A percentile compares a stretch with the other conserved stretches of the same genome.
These are phyloP conservation scores for Trichoderma harzianum DNA, from an alignment of 2,329 filamentous ascomycete species.

Conservation along the genomic window DNA sequence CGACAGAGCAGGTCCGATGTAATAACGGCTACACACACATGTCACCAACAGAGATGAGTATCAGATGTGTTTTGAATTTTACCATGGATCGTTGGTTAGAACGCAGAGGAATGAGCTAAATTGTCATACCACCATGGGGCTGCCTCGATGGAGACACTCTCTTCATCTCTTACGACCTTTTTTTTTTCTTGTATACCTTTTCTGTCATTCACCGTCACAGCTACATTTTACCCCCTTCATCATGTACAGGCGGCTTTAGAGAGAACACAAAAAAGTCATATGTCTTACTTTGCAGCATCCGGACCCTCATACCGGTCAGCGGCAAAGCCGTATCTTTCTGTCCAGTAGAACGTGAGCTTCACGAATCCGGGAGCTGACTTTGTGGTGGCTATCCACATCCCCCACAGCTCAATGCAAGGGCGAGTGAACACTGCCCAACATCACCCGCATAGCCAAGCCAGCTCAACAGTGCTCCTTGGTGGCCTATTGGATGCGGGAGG, in stretches of 20 bases:
- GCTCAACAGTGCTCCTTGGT: not conserved
- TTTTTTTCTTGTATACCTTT: not conserved
- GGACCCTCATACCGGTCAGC: not conserved
- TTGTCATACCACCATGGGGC: not conserved
- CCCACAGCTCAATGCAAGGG: not conserved
- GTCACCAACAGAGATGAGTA: not conserved
- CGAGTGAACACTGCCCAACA: not conserved
- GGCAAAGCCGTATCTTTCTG: not conserved
- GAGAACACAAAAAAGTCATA: not conserved
- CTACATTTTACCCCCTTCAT: not conserved
- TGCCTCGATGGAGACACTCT: not conserved
- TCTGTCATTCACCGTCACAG: not conserved
- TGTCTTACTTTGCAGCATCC: not conserved
- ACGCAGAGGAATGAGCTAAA: not conserved
- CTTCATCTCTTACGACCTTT: not conserved
- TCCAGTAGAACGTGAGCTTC: not conserved
- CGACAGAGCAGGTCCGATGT: not conserved
- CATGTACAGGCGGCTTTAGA: not conserved
- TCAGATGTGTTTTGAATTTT: not conserved
- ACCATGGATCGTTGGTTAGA: not conserved
- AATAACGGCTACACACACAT: not conserved
- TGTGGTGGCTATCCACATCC: not conserved
- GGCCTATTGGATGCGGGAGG: not conserved
- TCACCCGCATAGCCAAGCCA: not conserved
- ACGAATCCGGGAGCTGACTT: not conserved